Conservation (phyloP, 2,329 filamentous ascomycete genomes). For the Chaetomiaceae sp. region DNA sequence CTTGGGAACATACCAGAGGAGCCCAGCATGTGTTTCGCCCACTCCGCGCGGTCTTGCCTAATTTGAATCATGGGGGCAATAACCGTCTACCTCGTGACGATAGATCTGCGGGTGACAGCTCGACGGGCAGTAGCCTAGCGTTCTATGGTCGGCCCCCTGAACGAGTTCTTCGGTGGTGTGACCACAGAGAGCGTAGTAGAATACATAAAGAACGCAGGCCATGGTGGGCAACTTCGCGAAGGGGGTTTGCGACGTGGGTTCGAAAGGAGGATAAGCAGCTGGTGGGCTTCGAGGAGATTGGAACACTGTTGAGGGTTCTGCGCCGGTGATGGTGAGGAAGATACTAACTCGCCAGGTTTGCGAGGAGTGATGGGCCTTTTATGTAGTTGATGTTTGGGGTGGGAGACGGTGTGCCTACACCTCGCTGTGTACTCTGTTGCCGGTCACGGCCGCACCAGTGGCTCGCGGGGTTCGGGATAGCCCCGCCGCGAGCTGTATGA, state of each 20-base stretch:
- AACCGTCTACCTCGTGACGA: constrained; percentile 1
- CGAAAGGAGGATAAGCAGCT: background rate
- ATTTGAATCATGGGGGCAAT: background rate
- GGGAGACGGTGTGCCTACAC: background rate
- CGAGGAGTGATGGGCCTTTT: background rate
- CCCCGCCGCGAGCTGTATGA: constrained; percentile 8
- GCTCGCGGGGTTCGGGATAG: background rate
- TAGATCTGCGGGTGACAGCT: background rate
- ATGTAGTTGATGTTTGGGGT: background rate
- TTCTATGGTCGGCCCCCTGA: background rate
- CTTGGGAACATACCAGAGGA: too few species aligned
- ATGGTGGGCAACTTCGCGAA: background rate
- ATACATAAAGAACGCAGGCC: constrained; percentile 6
- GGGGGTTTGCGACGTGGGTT: background rate
- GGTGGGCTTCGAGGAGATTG: background rate
- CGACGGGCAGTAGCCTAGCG: background rate
- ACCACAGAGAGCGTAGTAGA: constrained; percentile 1
- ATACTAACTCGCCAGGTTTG: background rate
- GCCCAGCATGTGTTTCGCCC: background rate
- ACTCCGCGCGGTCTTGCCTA: background rate
- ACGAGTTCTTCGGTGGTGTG: constrained; percentile 2
- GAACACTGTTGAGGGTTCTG: background rate
- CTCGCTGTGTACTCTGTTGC: background rate
- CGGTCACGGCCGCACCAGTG: background rate
- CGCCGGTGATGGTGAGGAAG: background rate